Base-by-base conservation (phyloP, 108 stramenopile species). In the Stephanodiscus triporus region DNA sequence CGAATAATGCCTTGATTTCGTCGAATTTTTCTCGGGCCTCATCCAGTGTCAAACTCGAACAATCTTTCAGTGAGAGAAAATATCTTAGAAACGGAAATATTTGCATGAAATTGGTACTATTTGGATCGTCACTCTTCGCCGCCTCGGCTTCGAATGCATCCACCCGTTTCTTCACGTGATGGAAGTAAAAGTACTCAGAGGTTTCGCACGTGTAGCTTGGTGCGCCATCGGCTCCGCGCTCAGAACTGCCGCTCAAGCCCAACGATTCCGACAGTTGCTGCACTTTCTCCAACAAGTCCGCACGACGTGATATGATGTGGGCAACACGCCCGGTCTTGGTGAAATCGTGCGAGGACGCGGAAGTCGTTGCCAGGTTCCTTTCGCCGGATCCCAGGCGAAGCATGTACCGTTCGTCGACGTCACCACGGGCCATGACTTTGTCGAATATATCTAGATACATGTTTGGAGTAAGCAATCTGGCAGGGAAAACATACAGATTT, bases 371-470 rank as follows among this genome's bases (percentile, higher is more conserved):
- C 48, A 99, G 82, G 66, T 97, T 96, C 27, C 88, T 77, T 75
- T 97, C 96, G 8, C 99, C 99, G 0, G 89, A 73, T 26, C 99
- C 99, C 14, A 99, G 85, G 13, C 99, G 94, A 11, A 99, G 84
- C 77, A 98, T 68, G 66, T 97, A 97, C 13, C 97, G 68, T 57
- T 93, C 92, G 38, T 94, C 93, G 32, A 96, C 75, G 63, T 95
- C 94, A 9, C 91, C 89, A 34, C 92, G 83, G 50, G 89, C 90
- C 92, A 97, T 93, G 36, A 99, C 90, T 70, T 99, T 99, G 70
- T 93, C 89, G 67, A 99, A 99, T 26, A 99, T 86, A 75, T 99
- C 43, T 45, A 45, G 43, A 45, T 45, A 14, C 43, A 45, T 14
- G 43, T 14, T 45, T 4, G 14, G 43, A 45, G 14, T 11, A 16